Evolutionary conservation across 371 early-diverging fungal genomes (phyloP).

Genomic region (Sporodiniella umbellata): DNA sequence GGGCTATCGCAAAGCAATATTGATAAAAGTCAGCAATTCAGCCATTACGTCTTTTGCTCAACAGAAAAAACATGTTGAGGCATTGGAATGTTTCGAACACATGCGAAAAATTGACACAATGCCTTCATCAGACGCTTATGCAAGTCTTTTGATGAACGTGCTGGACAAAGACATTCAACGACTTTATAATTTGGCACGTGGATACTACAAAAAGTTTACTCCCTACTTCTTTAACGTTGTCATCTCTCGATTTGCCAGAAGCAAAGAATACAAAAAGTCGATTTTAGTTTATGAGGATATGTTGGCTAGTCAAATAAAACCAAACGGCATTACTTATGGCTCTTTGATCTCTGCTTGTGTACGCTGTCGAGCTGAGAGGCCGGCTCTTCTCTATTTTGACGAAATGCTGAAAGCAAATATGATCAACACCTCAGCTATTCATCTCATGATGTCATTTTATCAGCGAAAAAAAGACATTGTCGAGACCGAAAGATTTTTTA

Average conservation of each 20-base stretch:
- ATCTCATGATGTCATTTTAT: conserved; percentile 58
- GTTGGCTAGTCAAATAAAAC: conserved; percentile 36
- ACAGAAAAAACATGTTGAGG: neutral
- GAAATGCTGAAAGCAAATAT: conserved; percentile 33
- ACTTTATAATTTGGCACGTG: neutral
- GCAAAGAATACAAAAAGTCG: conserved; percentile 45
- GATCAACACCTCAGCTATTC: conserved; percentile 28
- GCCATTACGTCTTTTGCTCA: neutral
- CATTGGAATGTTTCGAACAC: neutral
- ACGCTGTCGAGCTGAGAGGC: conserved; percentile 39
- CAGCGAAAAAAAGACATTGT: conserved; percentile 45
- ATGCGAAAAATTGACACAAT: neutral
- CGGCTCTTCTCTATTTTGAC: conserved; percentile 40
- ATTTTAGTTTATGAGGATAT: conserved; percentile 49
- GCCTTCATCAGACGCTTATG: neutral
- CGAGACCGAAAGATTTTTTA: conserved; percentile 44
- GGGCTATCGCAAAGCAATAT: too few species aligned
- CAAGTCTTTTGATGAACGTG: neutral
- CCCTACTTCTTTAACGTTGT: conserved; percentile 53
- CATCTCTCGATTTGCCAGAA: conserved; percentile 51
- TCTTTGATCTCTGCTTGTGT: conserved; percentile 53
- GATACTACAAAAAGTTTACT: neutral
- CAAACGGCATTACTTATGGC: conserved; percentile 52
- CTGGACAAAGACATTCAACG: neutral
- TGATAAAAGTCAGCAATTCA: neutral